A percentile compares a stretch with the other conserved stretches of the same genome.
Evolutionary conservation across 257 asterid genomes (phyloP).

Genomic region (Nemophila menziesii): DNA sequence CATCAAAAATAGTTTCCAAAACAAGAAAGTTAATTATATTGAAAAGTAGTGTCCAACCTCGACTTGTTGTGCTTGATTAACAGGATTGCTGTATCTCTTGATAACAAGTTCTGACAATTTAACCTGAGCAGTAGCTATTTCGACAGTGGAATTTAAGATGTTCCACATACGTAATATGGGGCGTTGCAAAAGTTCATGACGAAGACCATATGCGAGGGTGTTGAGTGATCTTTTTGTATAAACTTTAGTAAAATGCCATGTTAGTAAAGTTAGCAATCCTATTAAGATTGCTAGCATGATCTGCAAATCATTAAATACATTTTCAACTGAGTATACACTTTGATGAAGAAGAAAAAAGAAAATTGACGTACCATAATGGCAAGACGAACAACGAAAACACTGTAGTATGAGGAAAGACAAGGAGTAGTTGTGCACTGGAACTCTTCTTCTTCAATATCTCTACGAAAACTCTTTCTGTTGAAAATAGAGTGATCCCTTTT

Average conservation of each 20-base stretch:
- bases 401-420: slow-evolving; percentile 62
- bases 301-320: slow-evolving; percentile 25
- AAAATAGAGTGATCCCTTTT: slow-evolving; percentile 18
- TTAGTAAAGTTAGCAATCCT: slow-evolving; percentile 67
- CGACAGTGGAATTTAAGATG: slow-evolving; percentile 72
- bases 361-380: slow-evolving; percentile 66
- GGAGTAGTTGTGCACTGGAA: slow-evolving; percentile 40
- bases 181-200: slow-evolving; percentile 76
- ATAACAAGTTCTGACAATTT: slow-evolving; percentile 65
- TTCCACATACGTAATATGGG: slow-evolving; percentile 87
- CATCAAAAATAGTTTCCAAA: too few relatives aligned
- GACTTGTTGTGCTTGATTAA: slow-evolving; percentile 63
- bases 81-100: slow-evolving; percentile 51
- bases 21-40: too few relatives aligned
- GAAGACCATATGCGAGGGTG: slow-evolving; percentile 72
- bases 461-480: slow-evolving; percentile 25
- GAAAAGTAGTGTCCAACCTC: slow-evolving; percentile 31
- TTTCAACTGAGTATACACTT: not conserved
- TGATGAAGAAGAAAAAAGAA: not conserved
- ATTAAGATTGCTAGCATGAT: slow-evolving; percentile 81
- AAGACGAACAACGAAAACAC: slow-evolving; percentile 85
- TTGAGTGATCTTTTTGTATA: slow-evolving; percentile 64
- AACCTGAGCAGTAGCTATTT: slow-evolving; percentile 82
- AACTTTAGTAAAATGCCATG: slow-evolving; percentile 90
- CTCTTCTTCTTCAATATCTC: slow-evolving; percentile 58